Percentiles rank a stretch among this genome's conserved stretches.
These are phyloP conservation scores for Flaveria linearis DNA, from an alignment of 129 eudicot species.

Conservation along the genomic window DNA sequence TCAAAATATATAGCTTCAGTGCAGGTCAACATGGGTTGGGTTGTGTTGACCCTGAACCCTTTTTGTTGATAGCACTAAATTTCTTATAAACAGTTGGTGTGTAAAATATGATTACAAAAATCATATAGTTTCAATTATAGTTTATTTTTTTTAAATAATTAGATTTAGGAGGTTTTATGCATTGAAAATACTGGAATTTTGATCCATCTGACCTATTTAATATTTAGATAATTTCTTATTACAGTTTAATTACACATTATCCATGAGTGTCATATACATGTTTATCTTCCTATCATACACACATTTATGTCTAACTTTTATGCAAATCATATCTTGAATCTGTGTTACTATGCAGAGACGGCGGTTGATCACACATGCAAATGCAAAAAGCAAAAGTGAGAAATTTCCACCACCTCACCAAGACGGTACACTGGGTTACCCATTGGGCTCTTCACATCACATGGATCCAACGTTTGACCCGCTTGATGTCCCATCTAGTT, in stretches of 20 bases:
- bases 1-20: no score
- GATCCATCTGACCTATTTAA: background rate
- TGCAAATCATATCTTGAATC: constrained; percentile 7
- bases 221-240: background rate
- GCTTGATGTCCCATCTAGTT: constrained; percentile 61
- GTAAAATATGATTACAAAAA: background rate
- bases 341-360: constrained; percentile 50
- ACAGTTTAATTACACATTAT: background rate
- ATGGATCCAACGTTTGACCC: constrained; percentile 65
- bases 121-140: background rate
- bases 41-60: background rate
- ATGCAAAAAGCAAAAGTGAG: constrained; percentile 86
- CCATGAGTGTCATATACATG: background rate
- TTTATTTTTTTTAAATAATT: background rate
- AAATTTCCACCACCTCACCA: constrained; percentile 88
- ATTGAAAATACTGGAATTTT: background rate
- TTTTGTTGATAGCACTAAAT: background rate
- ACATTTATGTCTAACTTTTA: background rate
- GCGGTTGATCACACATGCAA: constrained; percentile 72
- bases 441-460: constrained; percentile 78
- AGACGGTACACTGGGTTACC: constrained; percentile 76
- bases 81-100: background rate
- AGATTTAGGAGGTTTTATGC: constrained; percentile 2
- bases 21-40: no score
- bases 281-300: background rate